Evolutionary conservation across 73 alveolate species (phyloP), one percentile per base, ranked within the genome.

Genomic region (Paramecium octaurelia): DNA sequence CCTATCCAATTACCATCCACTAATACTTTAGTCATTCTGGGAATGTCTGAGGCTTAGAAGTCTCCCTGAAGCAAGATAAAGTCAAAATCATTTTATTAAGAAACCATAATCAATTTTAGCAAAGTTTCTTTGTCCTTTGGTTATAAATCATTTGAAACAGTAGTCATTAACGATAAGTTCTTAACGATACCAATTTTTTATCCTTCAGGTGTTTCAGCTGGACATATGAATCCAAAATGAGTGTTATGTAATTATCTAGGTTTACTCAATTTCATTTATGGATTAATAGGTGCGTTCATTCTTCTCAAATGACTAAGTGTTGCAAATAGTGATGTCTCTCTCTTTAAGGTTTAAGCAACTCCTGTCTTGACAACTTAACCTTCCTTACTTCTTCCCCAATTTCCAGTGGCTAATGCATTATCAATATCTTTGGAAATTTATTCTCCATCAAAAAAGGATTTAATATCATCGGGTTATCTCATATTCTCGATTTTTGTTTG

Each of bases 161-260:
- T 92, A 10, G 99, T 96, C 99, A 99, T 98, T 59, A 99, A 94
- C 10, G 99, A 95, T 88, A 99, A 95, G 94, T 99, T 99, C 95
- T 99, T 99, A 44, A 99, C 99, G 42, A 99, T 97, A 18, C 99
- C 99, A 92, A 77, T 64, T 87, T 64, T 58, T 92, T 98, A 98
- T 58, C 99, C 99, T 94, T 99, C 99, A 5, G 99, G 99, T 24
- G 99, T 99, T 93, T 99, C 99, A 36, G 99, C 99, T 27, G 99
- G 99, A 57, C 99, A 99, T 58, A 99, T 96, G 99, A 99, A 96
- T 23, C 99, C 99, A 99, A 99, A 99, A 92, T 99, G 99, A 64
- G 99, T 98, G 93, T 98, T 99, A 95, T 99, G 99, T 35, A 99
- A 97, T 93, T 99, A 98, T 73, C 99, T 95, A 14, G 99, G 99